Conservation (phyloP, 2,329 filamentous ascomycete species). For the Calonectria naviculata region DNA sequence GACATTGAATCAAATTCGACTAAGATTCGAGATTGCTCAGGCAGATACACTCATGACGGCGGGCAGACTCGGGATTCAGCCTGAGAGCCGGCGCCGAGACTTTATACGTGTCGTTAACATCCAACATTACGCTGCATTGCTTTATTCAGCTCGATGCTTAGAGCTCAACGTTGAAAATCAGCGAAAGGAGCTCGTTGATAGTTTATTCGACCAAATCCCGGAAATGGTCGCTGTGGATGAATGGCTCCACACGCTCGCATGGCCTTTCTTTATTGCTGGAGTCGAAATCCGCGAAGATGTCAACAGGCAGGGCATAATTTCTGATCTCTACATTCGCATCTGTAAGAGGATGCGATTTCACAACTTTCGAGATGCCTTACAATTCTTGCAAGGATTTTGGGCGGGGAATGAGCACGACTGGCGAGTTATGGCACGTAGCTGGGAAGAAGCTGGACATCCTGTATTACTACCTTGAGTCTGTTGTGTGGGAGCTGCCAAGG, state of each 20-base stretch:
- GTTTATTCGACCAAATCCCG: slow-evolving; percentile 11
- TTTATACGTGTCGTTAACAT: slow-evolving; percentile 18
- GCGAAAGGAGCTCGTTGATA: not conserved
- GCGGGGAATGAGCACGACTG: slow-evolving; percentile 8
- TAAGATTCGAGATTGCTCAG: slow-evolving; percentile 14
- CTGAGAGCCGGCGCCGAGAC: slow-evolving; percentile 8
- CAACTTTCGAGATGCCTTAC: slow-evolving; percentile 12
- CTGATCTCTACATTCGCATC: not conserved
- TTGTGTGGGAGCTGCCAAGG: too few relatives aligned
- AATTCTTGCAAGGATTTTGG: slow-evolving; percentile 21
- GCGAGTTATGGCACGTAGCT: not conserved
- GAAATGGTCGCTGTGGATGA: slow-evolving; percentile 5
- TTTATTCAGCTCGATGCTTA: slow-evolving; percentile 11
- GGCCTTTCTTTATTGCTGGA: slow-evolving; percentile 19
- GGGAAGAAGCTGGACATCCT: not conserved
- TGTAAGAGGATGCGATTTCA: slow-evolving; percentile 18
- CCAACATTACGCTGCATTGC: slow-evolving; percentile 16
- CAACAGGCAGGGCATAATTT: not conserved
- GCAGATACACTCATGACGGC: slow-evolving; percentile 22
- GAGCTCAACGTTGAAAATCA: not conserved
- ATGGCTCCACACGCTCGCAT: slow-evolving; percentile 15
- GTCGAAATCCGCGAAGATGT: not conserved
- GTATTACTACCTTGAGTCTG: not conserved
- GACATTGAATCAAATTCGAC: slow-evolving; percentile 1
- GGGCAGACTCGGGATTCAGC: not conserved